phyloP scores from a whole-genome alignment of 1,284 basidiomycete species.

The Trichosporon asahii region DNA sequence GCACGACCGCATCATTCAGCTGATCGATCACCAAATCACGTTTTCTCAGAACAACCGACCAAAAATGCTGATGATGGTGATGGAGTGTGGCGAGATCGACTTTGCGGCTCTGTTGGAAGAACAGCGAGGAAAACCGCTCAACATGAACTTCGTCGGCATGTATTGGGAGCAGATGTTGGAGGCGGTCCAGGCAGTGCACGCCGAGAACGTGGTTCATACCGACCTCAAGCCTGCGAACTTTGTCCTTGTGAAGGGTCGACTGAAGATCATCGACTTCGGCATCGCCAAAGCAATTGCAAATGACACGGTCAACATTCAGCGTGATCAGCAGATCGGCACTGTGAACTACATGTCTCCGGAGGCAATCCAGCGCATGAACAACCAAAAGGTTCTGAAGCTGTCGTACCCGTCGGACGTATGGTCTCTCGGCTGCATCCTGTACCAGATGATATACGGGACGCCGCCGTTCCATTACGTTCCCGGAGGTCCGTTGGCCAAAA shows the following conservation, averaged over 20 bases:
- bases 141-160: conserved; percentile 87
- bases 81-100: conserved; percentile 92
- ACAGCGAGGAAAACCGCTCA: conserved; percentile 72
- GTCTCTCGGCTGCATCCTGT: conserved; percentile 94
- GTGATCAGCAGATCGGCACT: conserved; percentile 87
- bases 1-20: conserved; percentile 79
- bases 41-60: conserved; percentile 60
- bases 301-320: conserved; percentile 93
- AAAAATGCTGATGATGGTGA: conserved; percentile 72
- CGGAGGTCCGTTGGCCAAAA: conserved; percentile 62
- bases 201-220: conserved; percentile 94
- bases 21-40: conserved; percentile 75
- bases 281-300: conserved; percentile 96
- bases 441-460: conserved; percentile 90
- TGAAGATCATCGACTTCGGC: conserved; percentile 94
- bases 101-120: conserved; percentile 76
- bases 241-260: conserved; percentile 83
- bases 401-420: conserved; percentile 83
- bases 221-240: conserved; percentile 96
- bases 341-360: conserved; percentile 97
- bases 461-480: conserved; percentile 86
- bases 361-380: conserved; percentile 65
- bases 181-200: conserved; percentile 90
- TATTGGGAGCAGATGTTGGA: conserved; percentile 97
- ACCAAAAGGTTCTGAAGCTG: conserved; percentile 50